Evolutionary conservation across 495 filamentous ascomycete species (phyloP), one percentile per base, ranked within the genome.

Genomic region (Glonium stellatum): DNA sequence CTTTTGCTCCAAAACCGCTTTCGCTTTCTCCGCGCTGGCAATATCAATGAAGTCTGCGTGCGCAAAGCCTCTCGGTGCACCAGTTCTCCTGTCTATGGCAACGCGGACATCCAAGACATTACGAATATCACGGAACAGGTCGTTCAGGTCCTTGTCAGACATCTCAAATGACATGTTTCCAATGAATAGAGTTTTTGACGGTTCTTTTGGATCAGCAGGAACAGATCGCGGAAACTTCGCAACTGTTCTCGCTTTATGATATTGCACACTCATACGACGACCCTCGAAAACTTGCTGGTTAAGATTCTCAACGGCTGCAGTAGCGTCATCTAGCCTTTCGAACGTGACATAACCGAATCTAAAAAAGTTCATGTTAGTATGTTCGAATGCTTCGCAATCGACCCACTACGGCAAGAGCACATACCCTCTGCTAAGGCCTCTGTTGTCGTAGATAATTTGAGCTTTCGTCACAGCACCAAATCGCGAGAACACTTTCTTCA

Each of bases 131-230:
- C 78, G 72, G 78, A 98, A 95, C 27, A 97, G 73, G 25, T 83
- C 75, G 70, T 95, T 91, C 31, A 98, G 75, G 63, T 98, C 93
- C 39, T 81, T 81, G 65, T 97, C 93, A 3, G 88, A 87, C 75
- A 92, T 84, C 72, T 96, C 88, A 66, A 88, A 96, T 37, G 88
- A 82, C 69, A 98, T 83, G 73, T 95, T 93, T 58, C 93, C 93
- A 62, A 98, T 81, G 73, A 86, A 97, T 36, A 98, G 78, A 5
- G 85, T 88, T 54, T 77, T 79, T 21, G 82, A 82, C 13, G 86
- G 84, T 19, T 73, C 62, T 37, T 71, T 76, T 39, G 62, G 23
- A 46, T 18, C 36, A 15, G n/a, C 19, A 37, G 35, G 11, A 19
- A 6, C 1, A n/a, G n/a, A n/a, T 21, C 23, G 22, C n/a, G 41